These are phyloP conservation scores for Magnusiomyces suaveolens DNA, from an alignment of 1,139 yeast species.

Conservation along the genomic window DNA sequence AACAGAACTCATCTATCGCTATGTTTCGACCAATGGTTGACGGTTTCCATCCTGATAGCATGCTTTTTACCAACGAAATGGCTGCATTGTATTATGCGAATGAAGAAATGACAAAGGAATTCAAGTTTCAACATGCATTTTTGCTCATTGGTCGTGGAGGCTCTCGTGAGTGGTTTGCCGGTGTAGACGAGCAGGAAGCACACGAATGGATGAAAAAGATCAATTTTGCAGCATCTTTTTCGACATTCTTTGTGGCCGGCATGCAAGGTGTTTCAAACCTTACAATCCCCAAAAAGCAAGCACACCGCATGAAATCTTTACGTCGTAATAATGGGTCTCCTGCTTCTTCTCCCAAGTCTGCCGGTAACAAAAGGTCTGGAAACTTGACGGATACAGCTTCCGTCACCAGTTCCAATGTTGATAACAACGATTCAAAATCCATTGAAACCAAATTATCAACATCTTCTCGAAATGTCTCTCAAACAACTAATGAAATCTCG, in stretches of 20 bases:
- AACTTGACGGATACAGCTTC: neutral
- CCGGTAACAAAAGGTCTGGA: neutral
- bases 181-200: slow-evolving; percentile 34
- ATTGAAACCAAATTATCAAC: neutral
- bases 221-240: slow-evolving; percentile 46
- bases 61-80: slow-evolving; percentile 31
- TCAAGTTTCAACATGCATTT: slow-evolving; percentile 21
- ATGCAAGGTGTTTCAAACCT: slow-evolving; percentile 16
- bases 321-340: slow-evolving; percentile 1
- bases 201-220: slow-evolving; percentile 48
- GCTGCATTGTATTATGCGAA: slow-evolving; percentile 24
- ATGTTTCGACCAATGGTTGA: slow-evolving; percentile 31
- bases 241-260: slow-evolving; percentile 34
- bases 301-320: neutral
- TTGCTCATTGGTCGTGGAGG: slow-evolving; percentile 30
- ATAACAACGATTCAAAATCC: neutral
- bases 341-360: neutral
- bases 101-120: slow-evolving; percentile 7
- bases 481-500: neutral
- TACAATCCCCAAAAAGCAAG: neutral
- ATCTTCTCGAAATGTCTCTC: neutral
- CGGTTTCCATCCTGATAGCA: slow-evolving; percentile 33
- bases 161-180: slow-evolving; percentile 32
- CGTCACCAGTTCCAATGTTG: neutral
- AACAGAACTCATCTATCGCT: neutral